Evolutionary conservation across 2,329 filamentous ascomycete species (phyloP).

Genomic region (Clonostachys rosea): DNA sequence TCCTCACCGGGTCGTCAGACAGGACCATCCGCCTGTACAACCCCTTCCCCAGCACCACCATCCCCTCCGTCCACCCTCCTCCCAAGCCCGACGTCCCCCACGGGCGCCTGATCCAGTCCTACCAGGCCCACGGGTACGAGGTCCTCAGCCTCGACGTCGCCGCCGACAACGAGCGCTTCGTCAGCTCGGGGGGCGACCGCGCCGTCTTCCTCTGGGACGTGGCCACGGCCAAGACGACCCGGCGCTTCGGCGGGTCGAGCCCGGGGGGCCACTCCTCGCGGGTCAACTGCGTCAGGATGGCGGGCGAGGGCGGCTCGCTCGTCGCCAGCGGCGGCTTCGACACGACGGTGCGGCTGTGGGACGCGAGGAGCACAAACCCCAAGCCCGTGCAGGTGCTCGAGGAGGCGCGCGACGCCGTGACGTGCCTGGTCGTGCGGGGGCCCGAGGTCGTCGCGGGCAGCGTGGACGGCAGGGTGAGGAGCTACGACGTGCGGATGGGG

Average conservation of each 20-base stretch:
- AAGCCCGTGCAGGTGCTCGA: constrained; percentile 68
- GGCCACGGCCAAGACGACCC: constrained; percentile 68
- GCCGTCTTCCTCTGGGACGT: constrained; percentile 95
- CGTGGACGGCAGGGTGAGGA: constrained; percentile 77
- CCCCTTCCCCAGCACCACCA: constrained; percentile 48
- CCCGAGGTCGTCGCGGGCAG: constrained; percentile 67
- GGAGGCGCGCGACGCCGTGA: constrained; percentile 70
- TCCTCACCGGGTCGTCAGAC: constrained; percentile 84
- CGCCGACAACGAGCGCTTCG: constrained; percentile 77
- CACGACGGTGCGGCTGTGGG: constrained; percentile 73
- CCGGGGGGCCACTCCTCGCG: constrained; percentile 62
- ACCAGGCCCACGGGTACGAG: constrained; percentile 86
- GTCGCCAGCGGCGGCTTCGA: constrained; percentile 73
- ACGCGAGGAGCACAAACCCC: constrained; percentile 45
- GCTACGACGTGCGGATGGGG: constrained; percentile 80
- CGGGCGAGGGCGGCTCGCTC: constrained; percentile 68
- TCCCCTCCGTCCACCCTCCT: constrained; percentile 8
- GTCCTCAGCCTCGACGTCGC: constrained; percentile 77
- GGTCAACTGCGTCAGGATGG: constrained; percentile 77
- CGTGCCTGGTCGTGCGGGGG: constrained; percentile 38
- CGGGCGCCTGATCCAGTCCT: constrained; percentile 75
- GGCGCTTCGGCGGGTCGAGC: constrained; percentile 64
- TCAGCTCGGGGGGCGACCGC: constrained; percentile 85
- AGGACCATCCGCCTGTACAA: constrained; percentile 85
- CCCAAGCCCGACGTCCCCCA: constrained; percentile 27